These are phyloP conservation scores for Porosira glacialis DNA, from an alignment of 352 stramenopile genomes.

Conservation along the genomic window DNA sequence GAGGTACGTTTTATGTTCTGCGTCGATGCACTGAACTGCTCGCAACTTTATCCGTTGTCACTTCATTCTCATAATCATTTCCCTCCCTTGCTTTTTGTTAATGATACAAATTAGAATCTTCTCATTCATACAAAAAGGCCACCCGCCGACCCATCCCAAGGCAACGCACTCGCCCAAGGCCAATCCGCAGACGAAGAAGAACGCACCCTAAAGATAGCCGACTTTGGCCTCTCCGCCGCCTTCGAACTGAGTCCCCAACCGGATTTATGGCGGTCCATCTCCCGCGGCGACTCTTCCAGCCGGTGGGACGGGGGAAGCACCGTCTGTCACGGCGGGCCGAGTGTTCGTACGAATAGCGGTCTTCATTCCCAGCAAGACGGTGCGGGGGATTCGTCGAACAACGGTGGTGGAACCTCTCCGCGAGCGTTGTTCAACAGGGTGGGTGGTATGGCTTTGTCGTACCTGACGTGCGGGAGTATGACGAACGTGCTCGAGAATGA, in stretches of 20 bases:
- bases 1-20: slow-evolving; percentile 44
- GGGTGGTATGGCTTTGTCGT: slow-evolving; percentile 56
- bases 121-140: slow-evolving; percentile 85
- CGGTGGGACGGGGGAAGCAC: slow-evolving; percentile 37
- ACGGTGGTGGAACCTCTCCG: no score
- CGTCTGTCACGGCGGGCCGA: no score
- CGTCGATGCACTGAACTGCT: neutral
- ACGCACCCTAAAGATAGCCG: slow-evolving; percentile 97
- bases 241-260: slow-evolving; percentile 67
- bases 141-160: slow-evolving; percentile 76
- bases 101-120: slow-evolving; percentile 82
- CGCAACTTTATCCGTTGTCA: neutral
- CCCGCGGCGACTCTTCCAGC: slow-evolving; percentile 25
- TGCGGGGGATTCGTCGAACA: no score
- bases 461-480: slow-evolving; percentile 72
- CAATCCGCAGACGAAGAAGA: slow-evolving; percentile 66
- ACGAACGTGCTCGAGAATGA: slow-evolving; percentile 53
- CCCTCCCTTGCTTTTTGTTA: slow-evolving; percentile 2
- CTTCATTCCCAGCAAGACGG: no score
- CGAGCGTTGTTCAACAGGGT: slow-evolving; percentile 38
- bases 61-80: slow-evolving; percentile 4
- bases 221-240: slow-evolving; percentile 96
- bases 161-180: slow-evolving; percentile 13
- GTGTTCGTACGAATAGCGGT: no score
- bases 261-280: slow-evolving; percentile 12